Evolutionary conservation across 1,139 yeast genomes (phyloP).

Genomic region (Yamadazyma aaseri): DNA sequence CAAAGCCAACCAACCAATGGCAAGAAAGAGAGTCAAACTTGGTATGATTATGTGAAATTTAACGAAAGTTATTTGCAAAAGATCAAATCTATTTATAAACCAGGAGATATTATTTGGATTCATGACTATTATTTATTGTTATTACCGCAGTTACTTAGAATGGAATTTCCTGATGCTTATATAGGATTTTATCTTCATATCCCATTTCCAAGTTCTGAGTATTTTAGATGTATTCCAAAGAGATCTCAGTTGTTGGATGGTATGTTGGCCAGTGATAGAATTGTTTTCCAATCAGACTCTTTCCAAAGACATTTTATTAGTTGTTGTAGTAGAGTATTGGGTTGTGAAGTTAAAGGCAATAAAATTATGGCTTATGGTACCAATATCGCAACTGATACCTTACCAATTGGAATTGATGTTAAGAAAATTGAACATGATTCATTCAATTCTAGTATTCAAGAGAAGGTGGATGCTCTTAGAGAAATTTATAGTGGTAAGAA

Average conservation of each 20-base stretch:
- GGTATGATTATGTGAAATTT: constrained; percentile 88
- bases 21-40: constrained; percentile 69
- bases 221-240: constrained; percentile 83
- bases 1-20: constrained; percentile 69
- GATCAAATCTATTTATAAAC: constrained; percentile 67
- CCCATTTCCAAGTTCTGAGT: constrained; percentile 96
- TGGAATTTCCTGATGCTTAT: constrained; percentile 75
- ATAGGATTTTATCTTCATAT: constrained; percentile 85
- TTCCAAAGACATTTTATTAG: constrained; percentile 90
- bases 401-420: constrained; percentile 87
- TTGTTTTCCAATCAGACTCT: constrained; percentile 82
- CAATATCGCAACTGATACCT: constrained; percentile 66
- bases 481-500: constrained; percentile 72
- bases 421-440: constrained; percentile 60
- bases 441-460: constrained; percentile 34
- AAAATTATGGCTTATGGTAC: constrained; percentile 75
- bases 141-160: constrained; percentile 81
- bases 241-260: constrained; percentile 84
- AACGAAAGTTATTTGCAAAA: constrained; percentile 88
- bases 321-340: constrained; percentile 80
- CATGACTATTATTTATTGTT: constrained; percentile 88
- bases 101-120: constrained; percentile 94
- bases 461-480: constrained; percentile 50
- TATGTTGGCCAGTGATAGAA: constrained; percentile 81
- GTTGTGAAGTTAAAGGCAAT: constrained; percentile 59